Percentiles rank a stretch among this genome's conserved stretches.
Evolutionary conservation across 2,329 filamentous ascomycete species (phyloP).

Genomic region (Gnomoniopsis smithogilvyi): DNA sequence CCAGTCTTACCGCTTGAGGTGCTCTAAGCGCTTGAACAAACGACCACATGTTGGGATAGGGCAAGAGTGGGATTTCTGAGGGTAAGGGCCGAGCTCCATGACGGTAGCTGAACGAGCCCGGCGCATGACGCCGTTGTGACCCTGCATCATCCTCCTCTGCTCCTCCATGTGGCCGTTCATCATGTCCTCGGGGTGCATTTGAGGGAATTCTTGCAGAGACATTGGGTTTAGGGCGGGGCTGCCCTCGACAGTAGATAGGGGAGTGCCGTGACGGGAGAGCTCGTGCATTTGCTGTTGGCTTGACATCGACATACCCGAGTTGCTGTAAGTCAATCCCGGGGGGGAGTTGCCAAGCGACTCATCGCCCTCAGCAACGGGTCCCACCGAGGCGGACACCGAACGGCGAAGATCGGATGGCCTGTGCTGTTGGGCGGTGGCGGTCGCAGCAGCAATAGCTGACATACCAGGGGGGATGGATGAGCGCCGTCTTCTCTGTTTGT

Average conservation of each 20-base stretch:
- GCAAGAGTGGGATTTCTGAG: constrained; percentile 97
- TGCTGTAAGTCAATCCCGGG: constrained; percentile 70
- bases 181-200: constrained; percentile 61
- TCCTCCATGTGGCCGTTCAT: constrained; percentile 58
- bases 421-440: constrained; percentile 48
- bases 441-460: constrained; percentile 64
- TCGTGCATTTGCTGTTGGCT: constrained; percentile 72
- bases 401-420: constrained; percentile 86
- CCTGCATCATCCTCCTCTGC: constrained; percentile 65
- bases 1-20: constrained; percentile 88
- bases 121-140: constrained; percentile 74
- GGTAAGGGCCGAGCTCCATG: constrained; percentile 94
- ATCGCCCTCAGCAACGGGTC: constrained; percentile 75
- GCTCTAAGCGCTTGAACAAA: constrained; percentile 97
- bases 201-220: constrained; percentile 66
- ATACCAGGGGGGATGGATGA: constrained; percentile 87
- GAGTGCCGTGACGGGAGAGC: constrained; percentile 87
- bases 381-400: constrained; percentile 85
- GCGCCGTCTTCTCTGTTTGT: constrained; percentile 92
- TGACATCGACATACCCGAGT: constrained; percentile 60
- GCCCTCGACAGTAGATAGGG: constrained; percentile 78
- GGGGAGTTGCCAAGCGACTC: constrained; percentile 78
- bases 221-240: constrained; percentile 72
- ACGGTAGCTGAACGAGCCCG: constrained; percentile 91
- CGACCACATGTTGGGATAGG: constrained; percentile 98